Percentiles rank a stretch among this genome's conserved stretches.
Evolutionary conservation across 1,139 yeast species (phyloP).

Genomic region (Hemisphaericaspora xylofermentans): DNA sequence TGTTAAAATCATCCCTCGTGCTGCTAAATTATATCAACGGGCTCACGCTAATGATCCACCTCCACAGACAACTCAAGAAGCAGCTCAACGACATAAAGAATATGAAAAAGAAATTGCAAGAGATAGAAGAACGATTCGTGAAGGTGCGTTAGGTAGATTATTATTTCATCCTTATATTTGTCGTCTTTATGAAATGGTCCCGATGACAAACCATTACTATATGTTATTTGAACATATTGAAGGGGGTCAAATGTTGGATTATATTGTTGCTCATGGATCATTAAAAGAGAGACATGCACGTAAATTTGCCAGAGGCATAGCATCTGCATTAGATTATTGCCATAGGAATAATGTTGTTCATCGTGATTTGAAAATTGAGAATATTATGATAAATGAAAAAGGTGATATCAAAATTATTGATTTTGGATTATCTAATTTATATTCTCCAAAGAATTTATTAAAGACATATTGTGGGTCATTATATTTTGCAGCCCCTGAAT

Average conservation of each 20-base stretch:
- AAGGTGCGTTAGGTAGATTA: slow-evolving; percentile 89
- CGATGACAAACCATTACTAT: slow-evolving; percentile 96
- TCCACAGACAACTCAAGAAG: slow-evolving; percentile 54
- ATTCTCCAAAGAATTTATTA: slow-evolving; percentile 66
- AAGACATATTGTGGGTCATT: slow-evolving; percentile 97
- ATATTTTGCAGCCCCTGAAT: slow-evolving; percentile 98
- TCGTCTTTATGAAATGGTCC: slow-evolving; percentile 86
- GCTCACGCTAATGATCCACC: slow-evolving; percentile 76
- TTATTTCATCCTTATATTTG: slow-evolving; percentile 93
- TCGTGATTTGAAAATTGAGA: slow-evolving; percentile 94
- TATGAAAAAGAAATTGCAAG: slow-evolving; percentile 85
- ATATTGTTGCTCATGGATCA: slow-evolving; percentile 94
- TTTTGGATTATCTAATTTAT: slow-evolving; percentile 91
- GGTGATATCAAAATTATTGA: slow-evolving; percentile 96
- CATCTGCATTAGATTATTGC: slow-evolving; percentile 89
- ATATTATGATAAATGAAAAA: slow-evolving; percentile 87
- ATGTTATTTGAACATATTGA: slow-evolving; percentile 96
- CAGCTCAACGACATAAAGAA: slow-evolving; percentile 65
- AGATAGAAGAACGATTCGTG: slow-evolving; percentile 89
- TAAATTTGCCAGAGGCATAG: slow-evolving; percentile 94
- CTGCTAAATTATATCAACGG: slow-evolving; percentile 72
- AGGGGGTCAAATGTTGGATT: slow-evolving; percentile 97
- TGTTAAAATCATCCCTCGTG: slow-evolving; percentile 78
- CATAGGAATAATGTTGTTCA: slow-evolving; percentile 94
- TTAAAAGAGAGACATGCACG: slow-evolving; percentile 92